Conservation (phyloP, 805 yeast genomes). For the Lipomyces starkeyi region DNA sequence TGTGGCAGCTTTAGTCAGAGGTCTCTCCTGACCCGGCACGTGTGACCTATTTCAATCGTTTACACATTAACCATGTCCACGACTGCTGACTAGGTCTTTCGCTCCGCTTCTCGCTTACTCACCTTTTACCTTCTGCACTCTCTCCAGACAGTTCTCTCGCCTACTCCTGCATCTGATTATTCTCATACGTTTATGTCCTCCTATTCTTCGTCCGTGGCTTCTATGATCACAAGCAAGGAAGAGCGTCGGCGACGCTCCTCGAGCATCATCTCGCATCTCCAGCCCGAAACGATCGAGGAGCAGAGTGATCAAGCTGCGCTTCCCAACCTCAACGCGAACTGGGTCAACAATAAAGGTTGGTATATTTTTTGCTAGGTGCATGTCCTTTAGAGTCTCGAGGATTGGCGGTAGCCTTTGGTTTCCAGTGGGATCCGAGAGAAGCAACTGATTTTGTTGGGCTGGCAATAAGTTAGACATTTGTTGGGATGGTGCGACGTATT, state of each 20-base stretch:
- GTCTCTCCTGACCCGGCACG: no score
- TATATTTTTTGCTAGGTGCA: not conserved
- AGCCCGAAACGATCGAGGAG: conserved; percentile 90
- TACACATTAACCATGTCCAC: no score
- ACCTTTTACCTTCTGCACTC: not conserved
- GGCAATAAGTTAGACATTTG: not conserved
- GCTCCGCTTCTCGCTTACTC: not conserved
- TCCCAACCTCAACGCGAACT: conserved; percentile 90
- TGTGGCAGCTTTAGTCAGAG: no score
- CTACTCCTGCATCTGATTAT: not conserved
- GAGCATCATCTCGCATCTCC: conserved; percentile 86
- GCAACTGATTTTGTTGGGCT: not conserved
- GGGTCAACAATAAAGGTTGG: conserved; percentile 90
- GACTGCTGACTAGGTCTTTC: not conserved
- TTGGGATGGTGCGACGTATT: not conserved
- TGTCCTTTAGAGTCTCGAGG: not conserved
- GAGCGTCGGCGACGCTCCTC: conserved; percentile 75
- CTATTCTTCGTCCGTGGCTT: conserved; percentile 26
- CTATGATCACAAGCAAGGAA: conserved; percentile 30
- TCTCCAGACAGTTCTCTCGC: not conserved
- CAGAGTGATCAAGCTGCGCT: conserved; percentile 87
- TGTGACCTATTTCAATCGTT: no score
- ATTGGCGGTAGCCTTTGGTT: not conserved
- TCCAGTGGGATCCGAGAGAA: not conserved
- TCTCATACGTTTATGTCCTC: conserved; percentile 21